These are phyloP conservation scores for Sporothrix schenckii DNA, from an alignment of 2,329 filamentous ascomycete species.

Conservation along the genomic window DNA sequence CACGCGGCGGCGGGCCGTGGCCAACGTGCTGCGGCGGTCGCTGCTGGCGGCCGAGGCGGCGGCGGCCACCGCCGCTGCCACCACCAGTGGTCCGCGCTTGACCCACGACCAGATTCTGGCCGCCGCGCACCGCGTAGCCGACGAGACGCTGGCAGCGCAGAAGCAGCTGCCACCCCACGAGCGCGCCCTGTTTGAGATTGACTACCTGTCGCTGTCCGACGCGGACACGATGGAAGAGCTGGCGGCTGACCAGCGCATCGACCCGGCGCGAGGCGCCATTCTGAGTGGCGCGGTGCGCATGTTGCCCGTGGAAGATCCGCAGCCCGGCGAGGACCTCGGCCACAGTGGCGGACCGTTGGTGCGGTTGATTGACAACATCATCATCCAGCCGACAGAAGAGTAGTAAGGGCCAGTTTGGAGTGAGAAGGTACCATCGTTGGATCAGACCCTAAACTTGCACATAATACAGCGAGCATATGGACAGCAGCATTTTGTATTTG, in stretches of 20 bases:
- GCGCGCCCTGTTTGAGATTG: constrained; percentile 76
- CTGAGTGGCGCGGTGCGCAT: constrained; percentile 91
- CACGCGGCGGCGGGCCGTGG: constrained; percentile 68
- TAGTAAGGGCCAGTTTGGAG: neutral
- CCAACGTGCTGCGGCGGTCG: constrained; percentile 70
- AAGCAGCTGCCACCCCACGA: constrained; percentile 59
- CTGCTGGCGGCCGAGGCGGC: constrained; percentile 68
- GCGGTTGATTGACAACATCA: constrained; percentile 91
- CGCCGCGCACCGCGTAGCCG: constrained; percentile 65
- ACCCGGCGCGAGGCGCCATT: constrained; percentile 72
- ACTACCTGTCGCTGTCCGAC: constrained; percentile 91
- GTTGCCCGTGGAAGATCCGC: constrained; percentile 72
- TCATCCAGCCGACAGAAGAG: constrained; percentile 56
- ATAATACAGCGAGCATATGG: constrained; percentile 17
- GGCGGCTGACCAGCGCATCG: constrained; percentile 56
- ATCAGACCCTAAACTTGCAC: neutral
- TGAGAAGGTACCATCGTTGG: neutral
- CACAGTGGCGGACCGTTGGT: constrained; percentile 73
- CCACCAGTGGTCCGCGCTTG: neutral
- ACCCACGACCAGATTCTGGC: constrained; percentile 68
- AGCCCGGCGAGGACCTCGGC: constrained; percentile 73
- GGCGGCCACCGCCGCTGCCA: constrained; percentile 34
- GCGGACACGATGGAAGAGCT: constrained; percentile 81
- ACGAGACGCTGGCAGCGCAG: constrained; percentile 62
- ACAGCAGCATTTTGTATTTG: neutral